phyloP scores from a whole-genome alignment of 2,329 filamentous ascomycete species.

The Thermothelomyces thermophilus region DNA sequence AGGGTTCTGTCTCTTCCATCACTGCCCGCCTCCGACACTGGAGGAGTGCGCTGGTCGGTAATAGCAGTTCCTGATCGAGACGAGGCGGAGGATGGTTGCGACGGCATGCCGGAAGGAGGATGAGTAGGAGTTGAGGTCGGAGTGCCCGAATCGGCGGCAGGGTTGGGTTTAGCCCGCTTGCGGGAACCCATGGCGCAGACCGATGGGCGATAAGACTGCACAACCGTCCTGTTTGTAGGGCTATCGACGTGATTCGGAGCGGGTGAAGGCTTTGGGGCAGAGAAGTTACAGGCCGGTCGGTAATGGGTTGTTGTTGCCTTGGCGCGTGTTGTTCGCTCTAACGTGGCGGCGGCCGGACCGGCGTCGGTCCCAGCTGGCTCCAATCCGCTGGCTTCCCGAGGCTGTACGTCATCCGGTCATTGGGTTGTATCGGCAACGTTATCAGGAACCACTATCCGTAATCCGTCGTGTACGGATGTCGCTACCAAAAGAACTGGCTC shows the following conservation, averaged over 20 bases:
- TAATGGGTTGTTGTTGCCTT: conserved; percentile 6
- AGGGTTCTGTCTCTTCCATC: conserved; percentile 4
- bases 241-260: no score
- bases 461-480: no score
- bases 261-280: no score
- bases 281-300: neutral
- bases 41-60: neutral
- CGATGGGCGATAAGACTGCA: neutral
- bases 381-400: conserved; percentile 11
- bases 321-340: conserved; percentile 8
- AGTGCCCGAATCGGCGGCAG: conserved; percentile 18
- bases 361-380: conserved; percentile 9
- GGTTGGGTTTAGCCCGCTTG: conserved; percentile 36
- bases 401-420: conserved; percentile 19
- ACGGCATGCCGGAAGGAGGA: conserved; percentile 15
- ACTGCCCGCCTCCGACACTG: conserved; percentile 1
- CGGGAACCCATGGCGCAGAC: conserved; percentile 34
- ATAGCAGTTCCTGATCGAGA: conserved; percentile 1
- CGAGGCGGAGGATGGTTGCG: conserved; percentile 17
- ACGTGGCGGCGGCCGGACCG: conserved; percentile 1
- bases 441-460: no score
- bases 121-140: conserved; percentile 6
- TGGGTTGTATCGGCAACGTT: conserved; percentile 9
- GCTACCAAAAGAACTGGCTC: no score
- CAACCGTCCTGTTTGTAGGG: no score